phyloP scores from a whole-genome alignment of 2,329 filamentous ascomycete species.

The Aspergillus sp. region DNA sequence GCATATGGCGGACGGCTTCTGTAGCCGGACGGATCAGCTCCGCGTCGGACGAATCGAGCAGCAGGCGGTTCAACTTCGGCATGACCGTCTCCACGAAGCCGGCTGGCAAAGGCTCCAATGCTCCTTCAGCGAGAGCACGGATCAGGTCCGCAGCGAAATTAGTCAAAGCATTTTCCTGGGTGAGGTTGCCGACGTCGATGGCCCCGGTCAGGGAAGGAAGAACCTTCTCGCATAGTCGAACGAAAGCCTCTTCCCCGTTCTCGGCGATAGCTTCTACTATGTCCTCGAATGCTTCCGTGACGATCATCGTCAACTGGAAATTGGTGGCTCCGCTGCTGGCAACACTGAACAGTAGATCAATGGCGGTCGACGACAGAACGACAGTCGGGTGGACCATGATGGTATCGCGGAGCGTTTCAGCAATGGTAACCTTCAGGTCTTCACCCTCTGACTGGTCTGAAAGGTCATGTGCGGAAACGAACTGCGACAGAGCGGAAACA shows the following conservation, averaged over 20 bases:
- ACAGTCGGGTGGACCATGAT: constrained; percentile 78
- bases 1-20: constrained; percentile 82
- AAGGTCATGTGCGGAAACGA: constrained; percentile 77
- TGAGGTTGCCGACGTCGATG: constrained; percentile 84
- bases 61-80: constrained; percentile 79
- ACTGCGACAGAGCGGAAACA: constrained; percentile 65
- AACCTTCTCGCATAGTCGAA: constrained; percentile 78
- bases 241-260: constrained; percentile 67
- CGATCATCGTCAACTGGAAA: constrained; percentile 85
- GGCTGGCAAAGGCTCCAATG: constrained; percentile 78
- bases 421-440: constrained; percentile 85
- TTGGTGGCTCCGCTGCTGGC: constrained; percentile 86
- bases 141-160: constrained; percentile 86
- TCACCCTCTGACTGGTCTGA: constrained; percentile 84
- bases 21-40: constrained; percentile 86
- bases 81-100: constrained; percentile 84
- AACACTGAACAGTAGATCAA: constrained; percentile 82
- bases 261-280: constrained; percentile 71
- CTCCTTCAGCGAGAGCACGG: constrained; percentile 76
- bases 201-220: constrained; percentile 84
- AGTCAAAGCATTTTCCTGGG: constrained; percentile 74
- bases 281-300: constrained; percentile 89
- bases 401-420: constrained; percentile 80
- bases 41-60: constrained; percentile 82
- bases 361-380: constrained; percentile 69